Evolutionary conservation across 2,329 filamentous ascomycete genomes (phyloP), one percentile per base, ranked within the genome.

Genomic region (Aurifilum marmelostoma): DNA sequence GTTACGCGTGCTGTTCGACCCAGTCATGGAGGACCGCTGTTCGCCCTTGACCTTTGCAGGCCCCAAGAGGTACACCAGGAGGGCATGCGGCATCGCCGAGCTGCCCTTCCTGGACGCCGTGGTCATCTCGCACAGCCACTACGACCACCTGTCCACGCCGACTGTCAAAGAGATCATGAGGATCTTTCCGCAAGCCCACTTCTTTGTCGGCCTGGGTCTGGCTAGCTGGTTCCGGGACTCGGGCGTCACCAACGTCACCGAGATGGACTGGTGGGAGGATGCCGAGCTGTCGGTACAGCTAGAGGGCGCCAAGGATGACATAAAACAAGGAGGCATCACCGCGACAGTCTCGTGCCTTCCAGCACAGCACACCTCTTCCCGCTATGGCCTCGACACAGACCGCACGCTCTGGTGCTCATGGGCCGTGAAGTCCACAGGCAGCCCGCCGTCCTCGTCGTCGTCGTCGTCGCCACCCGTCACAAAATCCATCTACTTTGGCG

Each of bases 221-320:
- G 92, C 92, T 79, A 82, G 86, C 62, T 97, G 94, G 94, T 97
- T 98, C 78, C 82, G 84, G 61, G 81, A 84, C 3, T 84, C 84
- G 34, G 93, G 92, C 1, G 87, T 97, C 66, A 72, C 86, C 1
- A 92, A 93, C 69, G 90, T 95, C 58, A 97, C 93, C 0, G 94
- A 97, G 81, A 79, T 97, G 75, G 95, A 98, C 80, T 97, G 95
- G 95, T 97, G 95, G 95, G 90, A 97, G 74, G 90, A 92, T 72
- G 86, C 89, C 7, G 89, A 95, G 62, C 79, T 97, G n/a, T 88
- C 82, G 0, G 80, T 97, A 34, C 69, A 76, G 66, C 74, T 72
- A 72, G 74, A 78, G 74, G 69, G 72, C 41, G 34, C 71, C 27
- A 71, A 76, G 54, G 76, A 80, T 3, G 76, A 75, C 41, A 74